phyloP scores from a whole-genome alignment of 1,139 yeast species.

The Candida mesenterica region DNA sequence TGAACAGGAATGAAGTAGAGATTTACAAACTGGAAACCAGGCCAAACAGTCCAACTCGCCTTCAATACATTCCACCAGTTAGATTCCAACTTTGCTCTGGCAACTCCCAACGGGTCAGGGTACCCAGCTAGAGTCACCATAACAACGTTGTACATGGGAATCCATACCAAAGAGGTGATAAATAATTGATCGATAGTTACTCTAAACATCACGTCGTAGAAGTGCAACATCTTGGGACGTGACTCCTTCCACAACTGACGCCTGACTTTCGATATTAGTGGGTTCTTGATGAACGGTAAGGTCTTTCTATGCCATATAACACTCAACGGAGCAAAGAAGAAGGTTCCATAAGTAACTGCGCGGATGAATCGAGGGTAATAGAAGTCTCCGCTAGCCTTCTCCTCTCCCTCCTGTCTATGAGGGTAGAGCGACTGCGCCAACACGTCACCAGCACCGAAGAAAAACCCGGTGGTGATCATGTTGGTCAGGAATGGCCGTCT shows the following conservation, averaged over 20 bases:
- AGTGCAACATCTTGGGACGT: conserved; percentile 17
- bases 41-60: conserved; percentile 48
- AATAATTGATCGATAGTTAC: conserved; percentile 38
- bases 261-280: conserved; percentile 25
- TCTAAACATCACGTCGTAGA: conserved; percentile 38
- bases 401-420: conserved; percentile 19
- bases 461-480: conserved; percentile 53
- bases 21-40: conserved; percentile 39
- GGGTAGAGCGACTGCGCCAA: conserved; percentile 66
- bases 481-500: conserved; percentile 55
- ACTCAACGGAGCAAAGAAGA: conserved; percentile 76
- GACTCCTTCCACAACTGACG: conserved; percentile 15
- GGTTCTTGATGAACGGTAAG: conserved; percentile 50
- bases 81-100: conserved; percentile 31
- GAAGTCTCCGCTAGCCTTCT: conserved; percentile 19
- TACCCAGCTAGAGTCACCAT: conserved; percentile 41
- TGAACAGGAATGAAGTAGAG: conserved; percentile 43
- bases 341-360: conserved; percentile 70
- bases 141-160: conserved; percentile 44
- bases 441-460: conserved; percentile 75
- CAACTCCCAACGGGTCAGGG: conserved; percentile 35
- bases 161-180: conserved; percentile 35
- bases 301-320: conserved; percentile 64
- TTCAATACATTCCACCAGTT: conserved; percentile 46
- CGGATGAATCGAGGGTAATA: conserved; percentile 50